Evolutionary conservation across 2,329 filamentous ascomycete species (phyloP), one percentile per base, ranked within the genome.

Genomic region (Onygenales sp.): DNA sequence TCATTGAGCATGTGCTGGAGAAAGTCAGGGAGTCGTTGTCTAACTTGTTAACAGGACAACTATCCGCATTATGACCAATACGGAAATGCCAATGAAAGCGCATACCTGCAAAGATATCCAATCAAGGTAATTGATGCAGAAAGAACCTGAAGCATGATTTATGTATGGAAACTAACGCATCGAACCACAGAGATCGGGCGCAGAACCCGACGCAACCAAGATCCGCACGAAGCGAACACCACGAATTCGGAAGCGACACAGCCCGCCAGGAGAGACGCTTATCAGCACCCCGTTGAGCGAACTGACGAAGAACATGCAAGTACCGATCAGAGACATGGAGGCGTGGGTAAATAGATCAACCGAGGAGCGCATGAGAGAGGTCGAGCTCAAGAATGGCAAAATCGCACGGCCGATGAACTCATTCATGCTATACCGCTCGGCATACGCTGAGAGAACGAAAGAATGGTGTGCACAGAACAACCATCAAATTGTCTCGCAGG

Each of bases 351-450:
- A 85, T 62, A 81, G 92, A 49, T 75, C 86, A 8, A 71, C 75
- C 2, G 84, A 88, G 53, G 77, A 78, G 6, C 81, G 92, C 53
- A 76, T 75, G 48, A 71, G 75, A 52, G 90, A 95, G 67, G 83
- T 86, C 8, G 79, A 82, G 43, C 79, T 81, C 61, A 88, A 84
- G 62, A 74, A 83, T 37, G 87, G 87, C 31, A 90, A 91, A 66
- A 80, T 97, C 60, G 89, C 92, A 63, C 80, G 93, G 33, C 91
- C 93, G 2, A 95, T 96, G 86, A 98, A 98, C 69, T 92, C 88
- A 0, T 98, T 97, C 74, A 95, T 98, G 86, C 77, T 98, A 49
- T 98, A 98, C 69, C 86, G 93, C 42, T 95, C 93, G 59, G 88
- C 89, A 6, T 96, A 88, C 65, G 88, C 94, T 56, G 87, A 93